phyloP scores from a whole-genome alignment of 768 basidiomycete genomes.

The Sistotremastrum suecicum region DNA sequence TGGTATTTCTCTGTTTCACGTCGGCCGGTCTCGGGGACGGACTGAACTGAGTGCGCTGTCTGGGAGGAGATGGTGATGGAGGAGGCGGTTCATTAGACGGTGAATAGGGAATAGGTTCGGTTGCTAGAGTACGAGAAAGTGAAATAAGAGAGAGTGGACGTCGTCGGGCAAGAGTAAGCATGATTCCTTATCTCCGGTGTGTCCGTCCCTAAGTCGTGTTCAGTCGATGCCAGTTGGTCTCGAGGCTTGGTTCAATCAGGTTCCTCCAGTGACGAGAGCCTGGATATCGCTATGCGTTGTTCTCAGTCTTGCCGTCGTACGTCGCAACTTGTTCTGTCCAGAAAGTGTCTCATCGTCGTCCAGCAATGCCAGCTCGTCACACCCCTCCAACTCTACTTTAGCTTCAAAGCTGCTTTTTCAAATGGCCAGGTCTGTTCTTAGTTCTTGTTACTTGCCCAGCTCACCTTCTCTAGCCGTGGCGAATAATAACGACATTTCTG shows the following conservation, averaged over 20 bases:
- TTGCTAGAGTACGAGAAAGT: no score
- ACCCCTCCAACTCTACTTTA: conserved; percentile 86
- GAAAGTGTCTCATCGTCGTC: not conserved
- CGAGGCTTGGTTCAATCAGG: conserved; percentile 83
- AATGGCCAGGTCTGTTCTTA: conserved; percentile 53
- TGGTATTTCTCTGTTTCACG: conserved; percentile 12
- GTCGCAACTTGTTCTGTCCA: conserved; percentile 19
- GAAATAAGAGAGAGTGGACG: no score
- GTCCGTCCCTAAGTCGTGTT: no score
- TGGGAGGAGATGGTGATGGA: conserved; percentile 15
- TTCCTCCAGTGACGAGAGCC: conserved; percentile 79
- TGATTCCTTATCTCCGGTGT: no score
- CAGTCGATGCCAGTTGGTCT: conserved; percentile 61
- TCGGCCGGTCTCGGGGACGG: conserved; percentile 27
- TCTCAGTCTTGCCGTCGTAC: conserved; percentile 75
- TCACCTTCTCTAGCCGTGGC: conserved; percentile 52
- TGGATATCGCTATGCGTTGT: conserved; percentile 75
- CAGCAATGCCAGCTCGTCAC: conserved; percentile 91
- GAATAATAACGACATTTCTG: conserved; percentile 81
- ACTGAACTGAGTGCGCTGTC: conserved; percentile 22
- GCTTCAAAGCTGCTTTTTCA: conserved; percentile 68
- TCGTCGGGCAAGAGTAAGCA: no score
- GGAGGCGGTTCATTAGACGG: conserved; percentile 9
- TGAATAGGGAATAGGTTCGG: no score
- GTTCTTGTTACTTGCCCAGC: conserved; percentile 6